Conservation (phyloP, 805 yeast genomes). For the Ogataea nakhonphanomensis region DNA sequence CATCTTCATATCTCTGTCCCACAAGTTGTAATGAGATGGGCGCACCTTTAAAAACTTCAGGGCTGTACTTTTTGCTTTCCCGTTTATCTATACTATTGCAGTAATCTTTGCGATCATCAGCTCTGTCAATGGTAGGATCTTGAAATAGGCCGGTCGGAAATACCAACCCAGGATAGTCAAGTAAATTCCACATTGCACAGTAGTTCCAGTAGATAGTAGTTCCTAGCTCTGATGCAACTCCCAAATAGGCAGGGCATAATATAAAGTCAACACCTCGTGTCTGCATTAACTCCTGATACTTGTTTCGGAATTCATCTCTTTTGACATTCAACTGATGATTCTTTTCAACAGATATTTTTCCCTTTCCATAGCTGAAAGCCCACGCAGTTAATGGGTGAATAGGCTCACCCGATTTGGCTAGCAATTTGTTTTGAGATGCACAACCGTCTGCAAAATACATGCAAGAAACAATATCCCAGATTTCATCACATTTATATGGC, state of each 20-base stretch:
- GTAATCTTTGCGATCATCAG: conserved; percentile 16
- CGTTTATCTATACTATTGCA: conserved; percentile 29
- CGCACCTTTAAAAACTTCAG: conserved; percentile 37
- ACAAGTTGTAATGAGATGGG: conserved; percentile 50
- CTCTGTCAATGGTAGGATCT: conserved; percentile 32
- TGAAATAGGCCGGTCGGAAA: conserved; percentile 56
- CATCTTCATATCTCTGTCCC: no score
- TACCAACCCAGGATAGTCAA: conserved; percentile 61
- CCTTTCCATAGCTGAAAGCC: conserved; percentile 52
- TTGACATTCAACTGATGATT: conserved; percentile 42
- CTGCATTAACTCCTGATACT: conserved; percentile 46
- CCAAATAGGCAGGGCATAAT: conserved; percentile 58
- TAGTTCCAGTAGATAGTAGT: conserved; percentile 69
- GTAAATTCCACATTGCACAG: conserved; percentile 63
- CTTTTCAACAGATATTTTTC: conserved; percentile 45
- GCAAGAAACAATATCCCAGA: conserved; percentile 49
- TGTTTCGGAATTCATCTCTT: conserved; percentile 52
- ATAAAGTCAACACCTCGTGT: conserved; percentile 55
- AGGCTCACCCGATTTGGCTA: conserved; percentile 66
- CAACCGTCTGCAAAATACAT: conserved; percentile 65
- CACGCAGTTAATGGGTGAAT: conserved; percentile 51
- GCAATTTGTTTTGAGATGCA: conserved; percentile 41
- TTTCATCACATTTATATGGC: conserved; percentile 50
- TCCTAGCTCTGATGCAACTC: conserved; percentile 63
- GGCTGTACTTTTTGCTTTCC: conserved; percentile 34